Percentiles rank a stretch among this genome's conserved stretches.
Evolutionary conservation across 169 alveolate genomes (phyloP).

Genomic region (Miamiensis avidus): DNA sequence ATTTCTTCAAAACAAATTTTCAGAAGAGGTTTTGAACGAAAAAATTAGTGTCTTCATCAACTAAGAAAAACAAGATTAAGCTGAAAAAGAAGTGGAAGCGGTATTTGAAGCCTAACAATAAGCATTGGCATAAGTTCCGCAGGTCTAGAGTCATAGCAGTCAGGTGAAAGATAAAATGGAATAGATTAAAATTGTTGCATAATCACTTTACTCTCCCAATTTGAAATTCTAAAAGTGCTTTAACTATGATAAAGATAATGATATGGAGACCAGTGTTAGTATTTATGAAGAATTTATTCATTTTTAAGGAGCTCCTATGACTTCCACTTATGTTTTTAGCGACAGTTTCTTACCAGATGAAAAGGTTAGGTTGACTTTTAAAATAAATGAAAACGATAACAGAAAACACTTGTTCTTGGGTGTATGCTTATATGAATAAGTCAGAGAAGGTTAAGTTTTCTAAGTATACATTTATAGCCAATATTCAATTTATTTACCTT

Average conservation of each 20-base stretch:
- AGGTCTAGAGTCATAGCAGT: neutral
- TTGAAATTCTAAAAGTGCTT: neutral
- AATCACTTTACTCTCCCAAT: neutral
- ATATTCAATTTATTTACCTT: too few species aligned
- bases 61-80: neutral
- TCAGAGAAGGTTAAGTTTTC: too few species aligned
- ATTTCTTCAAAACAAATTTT: too few species aligned
- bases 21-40: neutral
- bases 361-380: neutral
- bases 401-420: neutral
- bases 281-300: neutral
- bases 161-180: neutral
- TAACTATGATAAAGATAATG: neutral
- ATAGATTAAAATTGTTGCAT: too few species aligned
- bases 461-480: too few species aligned
- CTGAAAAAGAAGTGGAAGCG: neutral
- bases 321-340: neutral
- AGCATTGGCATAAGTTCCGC: neutral
- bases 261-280: neutral
- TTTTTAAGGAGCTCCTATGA: neutral
- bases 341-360: neutral
- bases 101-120: neutral
- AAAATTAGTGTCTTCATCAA: neutral
- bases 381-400: neutral
- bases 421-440: neutral